A percentile compares a stretch with the other conserved stretches of the same genome.
phyloP scores from a whole-genome alignment of 352 stramenopile genomes.

The Phytophthora constricta region DNA sequence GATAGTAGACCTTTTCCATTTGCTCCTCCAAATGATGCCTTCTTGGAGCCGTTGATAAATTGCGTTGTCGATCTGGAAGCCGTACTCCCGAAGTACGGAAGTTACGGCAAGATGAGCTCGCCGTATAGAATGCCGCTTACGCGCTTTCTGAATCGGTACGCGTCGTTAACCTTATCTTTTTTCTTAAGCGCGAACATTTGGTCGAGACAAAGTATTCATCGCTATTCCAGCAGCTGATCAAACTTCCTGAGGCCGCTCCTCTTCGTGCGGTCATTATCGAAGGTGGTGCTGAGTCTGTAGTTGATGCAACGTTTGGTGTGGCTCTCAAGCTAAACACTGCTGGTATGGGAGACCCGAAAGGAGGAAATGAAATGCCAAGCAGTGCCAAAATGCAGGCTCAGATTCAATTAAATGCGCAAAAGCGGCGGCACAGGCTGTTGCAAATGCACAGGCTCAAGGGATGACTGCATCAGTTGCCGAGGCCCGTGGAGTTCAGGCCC shows the following conservation, averaged over 20 bases:
- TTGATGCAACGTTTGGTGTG: conserved; percentile 93
- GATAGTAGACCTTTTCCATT: conserved; percentile 96
- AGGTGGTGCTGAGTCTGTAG: conserved; percentile 88
- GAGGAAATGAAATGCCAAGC: conserved; percentile 46
- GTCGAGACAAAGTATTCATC: conserved; percentile 90
- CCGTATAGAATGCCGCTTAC: conserved; percentile 93
- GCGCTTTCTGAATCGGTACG: conserved; percentile 94
- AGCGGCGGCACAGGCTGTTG: conserved; percentile 79
- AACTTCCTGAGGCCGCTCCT: conserved; percentile 85
- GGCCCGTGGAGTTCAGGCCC: conserved; percentile 81
- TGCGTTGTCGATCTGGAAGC: conserved; percentile 95
- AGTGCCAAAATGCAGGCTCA: conserved; percentile 86
- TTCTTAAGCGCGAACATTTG: conserved; percentile 87
- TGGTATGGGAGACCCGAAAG: conserved; percentile 46
- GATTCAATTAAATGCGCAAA: conserved; percentile 87
- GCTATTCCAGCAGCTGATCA: conserved; percentile 95
- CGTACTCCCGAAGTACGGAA: conserved; percentile 92
- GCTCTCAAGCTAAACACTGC: conserved; percentile 61
- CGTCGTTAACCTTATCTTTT: conserved; percentile 86
- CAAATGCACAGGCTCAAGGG: conserved; percentile 80
- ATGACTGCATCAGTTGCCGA: conserved; percentile 73
- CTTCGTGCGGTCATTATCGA: conserved; percentile 90
- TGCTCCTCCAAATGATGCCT: conserved; percentile 95
- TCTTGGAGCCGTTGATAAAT: conserved; percentile 96
- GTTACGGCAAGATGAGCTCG: conserved; percentile 88